Conservation (phyloP, 108 stramenopile genomes). For the Chaetoceros tenuissimus region DNA sequence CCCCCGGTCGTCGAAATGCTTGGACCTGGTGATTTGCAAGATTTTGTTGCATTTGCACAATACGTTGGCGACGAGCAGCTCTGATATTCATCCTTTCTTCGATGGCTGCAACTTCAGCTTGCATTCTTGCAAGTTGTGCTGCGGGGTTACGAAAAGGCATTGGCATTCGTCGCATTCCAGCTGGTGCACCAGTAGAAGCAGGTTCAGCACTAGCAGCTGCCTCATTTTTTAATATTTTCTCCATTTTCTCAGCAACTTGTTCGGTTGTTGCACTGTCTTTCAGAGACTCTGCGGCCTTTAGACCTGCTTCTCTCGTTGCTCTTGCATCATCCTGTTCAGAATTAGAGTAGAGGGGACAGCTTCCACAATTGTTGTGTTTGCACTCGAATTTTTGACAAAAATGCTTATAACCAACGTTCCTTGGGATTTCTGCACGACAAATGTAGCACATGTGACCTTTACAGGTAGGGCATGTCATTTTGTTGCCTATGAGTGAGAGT, state of each 20-base stretch:
- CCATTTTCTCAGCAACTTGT: not conserved
- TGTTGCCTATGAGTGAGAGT: slow-evolving; percentile 25
- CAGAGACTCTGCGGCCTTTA: slow-evolving; percentile 42
- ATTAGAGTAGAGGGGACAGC: slow-evolving; percentile 68
- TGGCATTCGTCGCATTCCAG: too few species aligned
- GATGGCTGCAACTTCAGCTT: too few species aligned
- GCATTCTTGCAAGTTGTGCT: too few species aligned
- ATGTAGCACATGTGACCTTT: slow-evolving; percentile 68
- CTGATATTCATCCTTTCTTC: too few species aligned
- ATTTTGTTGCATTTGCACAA: too few species aligned
- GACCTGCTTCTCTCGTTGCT: slow-evolving; percentile 68
- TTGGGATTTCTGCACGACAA: slow-evolving; percentile 48
- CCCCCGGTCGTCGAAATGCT: too few species aligned
- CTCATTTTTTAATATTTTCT: not conserved
- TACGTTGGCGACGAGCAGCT: too few species aligned
- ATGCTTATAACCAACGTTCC: slow-evolving; percentile 50
- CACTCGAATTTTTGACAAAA: slow-evolving; percentile 81
- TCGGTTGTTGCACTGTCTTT: slow-evolving; percentile 6
- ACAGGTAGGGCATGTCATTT: slow-evolving; percentile 76
- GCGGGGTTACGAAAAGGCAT: too few species aligned
- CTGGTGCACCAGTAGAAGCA: too few species aligned
- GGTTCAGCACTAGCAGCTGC: too few species aligned
- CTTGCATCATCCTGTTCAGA: slow-evolving; percentile 46
- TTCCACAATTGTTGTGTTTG: slow-evolving; percentile 51
- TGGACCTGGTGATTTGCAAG: too few species aligned